phyloP scores from a whole-genome alignment of 768 basidiomycete species.

The Chalciporus pseudorubinellus region DNA sequence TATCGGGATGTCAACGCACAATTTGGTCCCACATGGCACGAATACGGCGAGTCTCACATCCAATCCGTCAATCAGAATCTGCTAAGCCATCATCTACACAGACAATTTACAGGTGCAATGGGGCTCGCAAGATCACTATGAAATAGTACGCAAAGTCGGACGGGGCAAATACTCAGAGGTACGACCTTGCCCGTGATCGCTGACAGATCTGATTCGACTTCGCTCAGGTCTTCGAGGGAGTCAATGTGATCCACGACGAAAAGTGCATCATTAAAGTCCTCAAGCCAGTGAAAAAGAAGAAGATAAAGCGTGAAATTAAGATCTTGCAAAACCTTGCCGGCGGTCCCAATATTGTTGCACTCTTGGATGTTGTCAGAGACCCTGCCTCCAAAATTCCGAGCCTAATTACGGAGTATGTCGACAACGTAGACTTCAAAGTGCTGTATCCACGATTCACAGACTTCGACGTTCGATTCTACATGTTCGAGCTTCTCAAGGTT shows the following conservation, averaged over 20 bases:
- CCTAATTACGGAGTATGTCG: slow-evolving; percentile 95
- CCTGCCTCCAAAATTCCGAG: slow-evolving; percentile 96
- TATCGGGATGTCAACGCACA: slow-evolving; percentile 87
- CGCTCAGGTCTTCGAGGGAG: slow-evolving; percentile 83
- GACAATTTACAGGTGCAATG: slow-evolving; percentile 97
- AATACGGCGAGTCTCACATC: slow-evolving; percentile 68
- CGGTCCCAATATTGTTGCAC: slow-evolving; percentile 90
- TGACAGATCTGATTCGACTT: slow-evolving; percentile 12
- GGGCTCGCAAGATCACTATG: slow-evolving; percentile 97
- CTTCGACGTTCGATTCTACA: slow-evolving; percentile 94
- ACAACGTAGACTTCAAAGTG: slow-evolving; percentile 97
- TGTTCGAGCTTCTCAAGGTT: slow-evolving; percentile 93
- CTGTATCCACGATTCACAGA: slow-evolving; percentile 95
- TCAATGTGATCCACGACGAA: slow-evolving; percentile 86
- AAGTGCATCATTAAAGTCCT: slow-evolving; percentile 99
- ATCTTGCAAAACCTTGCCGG: slow-evolving; percentile 95
- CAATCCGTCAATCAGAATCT: neutral
- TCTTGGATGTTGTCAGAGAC: slow-evolving; percentile 95
- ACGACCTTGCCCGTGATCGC: slow-evolving; percentile 16
- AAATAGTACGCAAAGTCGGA: slow-evolving; percentile 95
- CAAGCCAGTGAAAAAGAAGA: slow-evolving; percentile 99
- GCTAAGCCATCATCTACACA: slow-evolving; percentile 33
- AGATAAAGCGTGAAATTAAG: slow-evolving; percentile 99
- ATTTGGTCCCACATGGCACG: slow-evolving; percentile 89
- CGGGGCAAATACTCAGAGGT: slow-evolving; percentile 96